Evolutionary conservation across 2,329 filamentous ascomycete genomes (phyloP).

Genomic region (Pseudohalonectria lignicola): DNA sequence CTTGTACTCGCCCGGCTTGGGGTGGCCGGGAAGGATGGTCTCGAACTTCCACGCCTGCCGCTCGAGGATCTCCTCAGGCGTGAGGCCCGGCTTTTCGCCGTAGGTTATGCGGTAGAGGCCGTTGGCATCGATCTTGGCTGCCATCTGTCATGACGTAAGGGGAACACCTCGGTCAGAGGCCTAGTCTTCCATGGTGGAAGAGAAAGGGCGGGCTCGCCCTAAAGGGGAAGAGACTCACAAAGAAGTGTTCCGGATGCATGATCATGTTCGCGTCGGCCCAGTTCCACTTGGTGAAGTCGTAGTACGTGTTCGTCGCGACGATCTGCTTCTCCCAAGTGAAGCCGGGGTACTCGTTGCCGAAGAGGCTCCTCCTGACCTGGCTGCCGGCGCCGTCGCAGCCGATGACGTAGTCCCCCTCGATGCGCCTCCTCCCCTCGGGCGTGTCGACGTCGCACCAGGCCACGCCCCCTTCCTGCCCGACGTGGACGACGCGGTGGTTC

Average conservation of each 20-base stretch:
- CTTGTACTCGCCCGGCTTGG: conserved; percentile 45
- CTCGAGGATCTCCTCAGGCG: conserved; percentile 37
- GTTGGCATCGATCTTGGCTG: conserved; percentile 45
- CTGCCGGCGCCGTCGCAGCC: conserved; percentile 29
- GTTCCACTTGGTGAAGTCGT: conserved; percentile 44
- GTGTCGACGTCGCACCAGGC: conserved; percentile 34
- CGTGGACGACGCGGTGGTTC: conserved; percentile 31
- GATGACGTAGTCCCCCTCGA: conserved; percentile 35
- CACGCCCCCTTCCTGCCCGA: conserved; percentile 31
- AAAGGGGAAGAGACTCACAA: conserved; percentile 15
- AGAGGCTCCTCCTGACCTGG: conserved; percentile 30
- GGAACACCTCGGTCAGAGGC: background rate
- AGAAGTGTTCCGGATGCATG: conserved; percentile 48
- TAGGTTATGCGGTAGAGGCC: conserved; percentile 55
- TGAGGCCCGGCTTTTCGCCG: conserved; percentile 42
- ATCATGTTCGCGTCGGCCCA: conserved; percentile 49
- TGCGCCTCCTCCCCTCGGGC: conserved; percentile 17
- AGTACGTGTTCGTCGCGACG: conserved; percentile 54
- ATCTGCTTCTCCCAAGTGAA: conserved; percentile 51
- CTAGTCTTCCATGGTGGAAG: background rate
- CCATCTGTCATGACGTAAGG: conserved; percentile 40
- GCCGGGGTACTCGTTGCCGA: conserved; percentile 46
- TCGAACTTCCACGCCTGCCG: conserved; percentile 45
- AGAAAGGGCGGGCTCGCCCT: background rate
- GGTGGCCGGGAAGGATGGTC: conserved; percentile 46